These are phyloP conservation scores for Heimioporus sp. DNA, from an alignment of 768 basidiomycete genomes.

Conservation along the genomic window DNA sequence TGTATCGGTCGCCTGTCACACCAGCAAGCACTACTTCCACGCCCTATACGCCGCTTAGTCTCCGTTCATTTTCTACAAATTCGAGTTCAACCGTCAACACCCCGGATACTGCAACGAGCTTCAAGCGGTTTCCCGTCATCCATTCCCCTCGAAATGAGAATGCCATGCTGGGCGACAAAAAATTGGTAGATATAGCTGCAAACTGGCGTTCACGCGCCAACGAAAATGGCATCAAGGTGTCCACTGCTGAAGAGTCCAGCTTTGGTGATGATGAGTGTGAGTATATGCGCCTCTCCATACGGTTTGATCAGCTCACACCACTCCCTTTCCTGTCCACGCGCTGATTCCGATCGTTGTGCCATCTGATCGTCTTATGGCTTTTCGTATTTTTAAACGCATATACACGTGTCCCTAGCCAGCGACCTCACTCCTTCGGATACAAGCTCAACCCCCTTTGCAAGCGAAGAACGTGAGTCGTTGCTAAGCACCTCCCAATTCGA, in stretches of 20 bases:
- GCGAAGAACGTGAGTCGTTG: constrained; percentile 46
- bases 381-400: constrained; percentile 23
- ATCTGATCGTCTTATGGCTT: constrained; percentile 2
- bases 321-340: constrained; percentile 1
- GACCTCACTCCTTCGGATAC: constrained; percentile 48
- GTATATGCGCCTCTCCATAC: constrained; percentile 22
- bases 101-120: constrained; percentile 41
- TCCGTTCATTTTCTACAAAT: constrained; percentile 58
- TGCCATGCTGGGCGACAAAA: constrained; percentile 37
- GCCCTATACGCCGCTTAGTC: constrained; percentile 69
- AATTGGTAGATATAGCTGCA: constrained; percentile 57
- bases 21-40: constrained; percentile 51
- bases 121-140: constrained; percentile 42
- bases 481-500: constrained; percentile 15
- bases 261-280: constrained; percentile 50
- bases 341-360: constrained; percentile 7
- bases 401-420: constrained; percentile 49
- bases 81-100: constrained; percentile 56
- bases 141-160: constrained; percentile 43
- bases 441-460: constrained; percentile 45
- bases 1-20: constrained; percentile 57
- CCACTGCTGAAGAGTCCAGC: constrained; percentile 37
- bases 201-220: constrained; percentile 73
- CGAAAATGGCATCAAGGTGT: constrained; percentile 70
- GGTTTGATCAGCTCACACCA: constrained; percentile 16